These are phyloP conservation scores for Adiantum capillusveneris DNA, from an alignment of 75 land plant species.

Conservation along the genomic window DNA sequence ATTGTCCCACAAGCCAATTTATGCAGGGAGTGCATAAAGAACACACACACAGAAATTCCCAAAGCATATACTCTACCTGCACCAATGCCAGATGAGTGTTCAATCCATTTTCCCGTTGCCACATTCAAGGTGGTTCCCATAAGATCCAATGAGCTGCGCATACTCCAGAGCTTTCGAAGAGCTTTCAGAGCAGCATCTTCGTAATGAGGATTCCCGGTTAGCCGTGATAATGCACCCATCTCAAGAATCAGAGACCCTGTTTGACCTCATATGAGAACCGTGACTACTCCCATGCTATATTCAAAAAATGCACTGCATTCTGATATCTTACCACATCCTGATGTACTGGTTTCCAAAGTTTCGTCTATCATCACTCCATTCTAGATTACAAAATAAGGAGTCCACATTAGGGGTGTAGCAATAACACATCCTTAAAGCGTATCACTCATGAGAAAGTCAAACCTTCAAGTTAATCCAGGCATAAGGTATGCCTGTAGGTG, in stretches of 20 bases:
- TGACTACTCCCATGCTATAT: not conserved
- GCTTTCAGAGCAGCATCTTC: slow-evolving; percentile 75
- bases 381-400: slow-evolving; percentile 14
- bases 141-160: slow-evolving; percentile 72
- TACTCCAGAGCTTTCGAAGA: slow-evolving; percentile 79
- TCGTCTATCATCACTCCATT: slow-evolving; percentile 79
- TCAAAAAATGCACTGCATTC: no score
- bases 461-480: slow-evolving; percentile 93
- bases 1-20: no score
- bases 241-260: slow-evolving; percentile 85
- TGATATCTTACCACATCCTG: slow-evolving; percentile 72
- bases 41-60: no score
- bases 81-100: slow-evolving; percentile 82
- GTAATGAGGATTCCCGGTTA: slow-evolving; percentile 69
- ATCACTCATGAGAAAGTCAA: not conserved
- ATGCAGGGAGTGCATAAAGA: no score
- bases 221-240: slow-evolving; percentile 80
- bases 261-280: not conserved
- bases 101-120: slow-evolving; percentile 73
- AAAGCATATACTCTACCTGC: slow-evolving; percentile 46
- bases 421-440: slow-evolving; percentile 9
- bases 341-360: slow-evolving; percentile 86
- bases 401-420: not conserved
- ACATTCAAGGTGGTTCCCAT: slow-evolving; percentile 83
- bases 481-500: slow-evolving; percentile 84